Evolutionary conservation across 2,329 filamentous ascomycete genomes (phyloP), one percentile per base, ranked within the genome.

Genomic region (Cercospora sp.): DNA sequence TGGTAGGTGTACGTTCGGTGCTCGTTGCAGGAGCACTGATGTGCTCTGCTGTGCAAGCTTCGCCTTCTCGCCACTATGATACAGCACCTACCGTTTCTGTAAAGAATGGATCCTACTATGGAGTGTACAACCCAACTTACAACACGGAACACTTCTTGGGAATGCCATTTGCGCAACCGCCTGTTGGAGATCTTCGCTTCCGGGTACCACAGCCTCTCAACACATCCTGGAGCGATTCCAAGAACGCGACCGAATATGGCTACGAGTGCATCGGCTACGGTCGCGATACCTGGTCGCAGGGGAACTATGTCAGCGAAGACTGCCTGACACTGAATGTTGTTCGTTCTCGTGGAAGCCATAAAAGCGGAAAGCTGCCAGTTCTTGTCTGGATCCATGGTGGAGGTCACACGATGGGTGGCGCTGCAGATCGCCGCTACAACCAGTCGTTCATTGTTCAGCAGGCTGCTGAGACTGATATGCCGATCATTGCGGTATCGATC

Each of bases 401-500:
- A 5, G 75, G 75, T 2, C 66, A 70, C 13, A 66, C 67, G 2
- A 70, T 65, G 64, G 75, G 75, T 12, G 70, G 72, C 5, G 69
- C 68, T 20, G 67, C 67, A 2, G 75, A 78, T 64, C 55, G 53
- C 16, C 61, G 70, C 30, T 76, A 76, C 64, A 76, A 77, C 42
- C 72, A 72, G 55, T 72, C 73, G 9, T 76, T 74, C 66, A 75
- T 76, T 61, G 74, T 76, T 6, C 67, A 76, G 59, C 69, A 76
- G 36, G 67, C 71, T 12, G 68, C 63, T 3, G 67, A 75, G 53
- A 65, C 68, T 3, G 73, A 72, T 1, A 73, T 75, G 62, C 77
- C 77, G 26, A 77, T 90, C 57, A 79, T 91, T 36, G 86, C 82
- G 20, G 82, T 90, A 64, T 86, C 83, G 76, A 85, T 89, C 77